phyloP scores from a whole-genome alignment of 768 basidiomycete genomes.

The Leccinellum rugosiceps region DNA sequence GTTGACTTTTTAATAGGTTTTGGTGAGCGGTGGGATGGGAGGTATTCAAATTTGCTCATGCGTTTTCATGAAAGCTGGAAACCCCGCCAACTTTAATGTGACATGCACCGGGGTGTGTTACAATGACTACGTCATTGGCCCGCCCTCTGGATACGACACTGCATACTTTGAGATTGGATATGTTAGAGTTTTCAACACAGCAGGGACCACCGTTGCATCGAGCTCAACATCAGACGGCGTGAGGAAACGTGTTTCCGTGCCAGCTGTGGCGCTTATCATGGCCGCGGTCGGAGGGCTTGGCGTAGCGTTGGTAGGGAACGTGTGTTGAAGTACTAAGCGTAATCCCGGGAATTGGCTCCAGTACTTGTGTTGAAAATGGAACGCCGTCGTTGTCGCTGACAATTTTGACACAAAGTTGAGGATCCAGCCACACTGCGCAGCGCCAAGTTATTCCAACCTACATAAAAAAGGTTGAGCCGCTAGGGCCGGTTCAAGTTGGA shows the following conservation, averaged over 20 bases:
- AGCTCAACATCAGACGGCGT: slow-evolving; percentile 5
- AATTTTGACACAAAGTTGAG: too few species aligned
- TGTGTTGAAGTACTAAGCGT: too few species aligned
- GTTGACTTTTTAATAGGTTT: slow-evolving; percentile 26
- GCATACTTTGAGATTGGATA: slow-evolving; percentile 74
- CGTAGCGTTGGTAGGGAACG: slow-evolving; percentile 11
- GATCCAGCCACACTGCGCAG: too few species aligned
- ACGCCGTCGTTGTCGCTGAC: too few species aligned
- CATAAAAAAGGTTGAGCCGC: too few species aligned
- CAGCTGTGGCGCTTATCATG: slow-evolving; percentile 9
- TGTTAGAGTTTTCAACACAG: slow-evolving; percentile 46
- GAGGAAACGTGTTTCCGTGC: background rate
- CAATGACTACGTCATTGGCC: slow-evolving; percentile 63
- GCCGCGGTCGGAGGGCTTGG: slow-evolving; percentile 15
- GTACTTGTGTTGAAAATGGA: too few species aligned
- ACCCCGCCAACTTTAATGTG: slow-evolving; percentile 47
- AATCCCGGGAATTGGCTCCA: too few species aligned
- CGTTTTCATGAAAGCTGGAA: slow-evolving; percentile 42
- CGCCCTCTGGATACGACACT: slow-evolving; percentile 55
- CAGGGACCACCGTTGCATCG: slow-evolving; percentile 25
- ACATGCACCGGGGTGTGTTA: slow-evolving; percentile 71
- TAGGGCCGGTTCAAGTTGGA: too few species aligned
- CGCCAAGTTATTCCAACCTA: too few species aligned
- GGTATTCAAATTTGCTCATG: slow-evolving; percentile 5
- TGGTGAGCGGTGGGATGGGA: slow-evolving; percentile 20